Evolutionary conservation across 2,329 filamentous ascomycete genomes (phyloP).

Genomic region (Paraphaeosphaeria sporulosa): DNA sequence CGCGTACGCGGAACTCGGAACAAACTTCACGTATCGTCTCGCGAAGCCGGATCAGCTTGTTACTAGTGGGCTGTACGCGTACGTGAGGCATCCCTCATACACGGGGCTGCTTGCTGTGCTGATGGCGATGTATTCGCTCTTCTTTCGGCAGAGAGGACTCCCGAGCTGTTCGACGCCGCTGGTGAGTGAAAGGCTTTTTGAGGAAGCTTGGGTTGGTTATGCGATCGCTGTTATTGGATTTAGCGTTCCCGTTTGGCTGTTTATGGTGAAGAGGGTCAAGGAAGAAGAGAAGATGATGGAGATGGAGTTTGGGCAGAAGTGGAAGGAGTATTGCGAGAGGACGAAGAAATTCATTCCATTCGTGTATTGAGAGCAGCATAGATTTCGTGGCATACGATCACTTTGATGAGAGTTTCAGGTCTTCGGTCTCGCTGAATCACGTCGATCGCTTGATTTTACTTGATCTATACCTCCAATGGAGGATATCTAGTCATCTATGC

Average conservation of each 20-base stretch:
- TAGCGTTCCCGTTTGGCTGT: conserved; percentile 8
- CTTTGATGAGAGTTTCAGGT: neutral
- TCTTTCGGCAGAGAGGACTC: conserved; percentile 18
- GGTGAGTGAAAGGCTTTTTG: conserved; percentile 48
- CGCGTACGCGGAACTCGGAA: conserved; percentile 57
- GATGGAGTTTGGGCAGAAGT: conserved; percentile 56
- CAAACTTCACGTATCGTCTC: conserved; percentile 63
- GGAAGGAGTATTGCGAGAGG: conserved; percentile 57
- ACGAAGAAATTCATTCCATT: conserved; percentile 61
- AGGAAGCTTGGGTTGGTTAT: conserved; percentile 47
- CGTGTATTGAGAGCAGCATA: neutral
- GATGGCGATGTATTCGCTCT: conserved; percentile 19
- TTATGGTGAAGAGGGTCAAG: conserved; percentile 19
- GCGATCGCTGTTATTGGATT: conserved; percentile 14
- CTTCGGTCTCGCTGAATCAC: neutral
- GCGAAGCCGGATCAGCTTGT: conserved; percentile 55
- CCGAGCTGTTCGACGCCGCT: conserved; percentile 33
- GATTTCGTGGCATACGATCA: neutral
- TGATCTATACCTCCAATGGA: neutral
- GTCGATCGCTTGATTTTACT: neutral
- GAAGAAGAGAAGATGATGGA: conserved; percentile 57
- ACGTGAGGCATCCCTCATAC: conserved; percentile 63
- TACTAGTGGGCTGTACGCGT: conserved; percentile 58
- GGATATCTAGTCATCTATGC: neutral
- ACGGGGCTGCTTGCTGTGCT: conserved; percentile 52